These are phyloP conservation scores for Solanum pinnatisectum DNA, from an alignment of 257 asterid genomes.

Conservation along the genomic window DNA sequence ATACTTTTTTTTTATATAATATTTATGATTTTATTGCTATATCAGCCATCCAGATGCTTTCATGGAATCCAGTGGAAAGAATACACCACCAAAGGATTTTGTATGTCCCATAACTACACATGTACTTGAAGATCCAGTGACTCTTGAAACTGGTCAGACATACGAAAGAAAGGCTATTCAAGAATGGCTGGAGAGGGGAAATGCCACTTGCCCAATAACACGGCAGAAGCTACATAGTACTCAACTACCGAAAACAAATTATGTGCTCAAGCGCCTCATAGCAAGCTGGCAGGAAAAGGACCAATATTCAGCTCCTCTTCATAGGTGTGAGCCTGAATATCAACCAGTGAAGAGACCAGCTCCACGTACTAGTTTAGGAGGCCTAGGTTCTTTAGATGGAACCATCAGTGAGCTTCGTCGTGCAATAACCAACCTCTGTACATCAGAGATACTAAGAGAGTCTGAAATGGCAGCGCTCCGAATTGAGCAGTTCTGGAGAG, in stretches of 20 bases:
- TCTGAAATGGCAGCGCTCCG: conserved; percentile 58
- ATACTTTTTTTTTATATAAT: neutral
- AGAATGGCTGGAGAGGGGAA: conserved; percentile 80
- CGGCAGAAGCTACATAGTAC: conserved; percentile 54
- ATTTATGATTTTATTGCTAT: conserved; percentile 4
- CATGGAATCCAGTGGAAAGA: conserved; percentile 44
- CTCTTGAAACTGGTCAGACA: conserved; percentile 82
- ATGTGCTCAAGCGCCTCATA: conserved; percentile 74
- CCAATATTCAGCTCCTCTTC: conserved; percentile 4
- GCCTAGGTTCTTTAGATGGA: conserved; percentile 39
- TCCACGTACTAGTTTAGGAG: conserved; percentile 45
- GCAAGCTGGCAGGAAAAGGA: conserved; percentile 64
- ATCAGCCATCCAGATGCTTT: conserved; percentile 31
- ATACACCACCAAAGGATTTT: conserved; percentile 61
- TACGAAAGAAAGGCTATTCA: conserved; percentile 69
- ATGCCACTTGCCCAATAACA: conserved; percentile 65
- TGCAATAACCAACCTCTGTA: conserved; percentile 46
- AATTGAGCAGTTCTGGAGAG: conserved; percentile 43
- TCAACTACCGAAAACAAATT: conserved; percentile 61
- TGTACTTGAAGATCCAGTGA: conserved; percentile 69
- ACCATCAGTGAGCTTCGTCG: conserved; percentile 38
- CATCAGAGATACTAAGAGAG: conserved; percentile 52
- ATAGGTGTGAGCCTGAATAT: conserved; percentile 2
- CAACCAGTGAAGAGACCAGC: conserved; percentile 11
- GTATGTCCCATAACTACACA: conserved; percentile 80